These are phyloP conservation scores for Stephania cephalantha DNA, from an alignment of 164 flowering plant genomes.

Conservation along the genomic window DNA sequence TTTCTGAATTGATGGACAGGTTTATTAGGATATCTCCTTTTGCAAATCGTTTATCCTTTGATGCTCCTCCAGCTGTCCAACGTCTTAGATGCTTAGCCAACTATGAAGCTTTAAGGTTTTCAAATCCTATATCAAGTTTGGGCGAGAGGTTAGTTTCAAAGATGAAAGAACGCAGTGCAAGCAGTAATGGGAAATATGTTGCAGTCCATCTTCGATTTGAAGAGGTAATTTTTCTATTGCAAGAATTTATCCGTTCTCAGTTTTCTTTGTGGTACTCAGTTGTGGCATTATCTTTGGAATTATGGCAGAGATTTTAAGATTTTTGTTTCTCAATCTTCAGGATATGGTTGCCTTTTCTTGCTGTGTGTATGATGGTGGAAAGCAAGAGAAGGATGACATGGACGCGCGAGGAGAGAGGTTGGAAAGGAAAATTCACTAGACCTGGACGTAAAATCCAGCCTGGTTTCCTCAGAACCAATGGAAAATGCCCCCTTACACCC, in stretches of 20 bases:
- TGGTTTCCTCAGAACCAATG: conserved; percentile 77
- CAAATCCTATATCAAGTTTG: conserved; percentile 53
- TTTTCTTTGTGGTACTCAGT: neutral
- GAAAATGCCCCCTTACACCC: conserved; percentile 94
- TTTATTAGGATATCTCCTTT: conserved; percentile 93
- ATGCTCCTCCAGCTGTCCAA: conserved; percentile 86
- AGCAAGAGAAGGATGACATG: conserved; percentile 71
- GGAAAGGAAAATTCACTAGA: conserved; percentile 92
- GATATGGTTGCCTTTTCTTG: conserved; percentile 99
- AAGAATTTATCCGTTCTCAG: neutral
- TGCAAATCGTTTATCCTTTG: conserved; percentile 87
- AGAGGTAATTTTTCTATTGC: conserved; percentile 46
- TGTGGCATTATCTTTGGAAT: neutral
- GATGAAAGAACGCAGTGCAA: conserved; percentile 73
- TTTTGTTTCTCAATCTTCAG: conserved; percentile 26
- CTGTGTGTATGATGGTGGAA: conserved; percentile 90
- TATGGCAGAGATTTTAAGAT: neutral
- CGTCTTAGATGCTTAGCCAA: conserved; percentile 93
- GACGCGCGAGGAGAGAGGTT: conserved; percentile 91
- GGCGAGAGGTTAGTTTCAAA: conserved; percentile 67
- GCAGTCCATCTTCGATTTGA: conserved; percentile 98
- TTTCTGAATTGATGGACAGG: conserved; percentile 30
- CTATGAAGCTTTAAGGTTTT: conserved; percentile 77
- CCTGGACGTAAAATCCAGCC: conserved; percentile 86
- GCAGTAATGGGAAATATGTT: conserved; percentile 67